Conservation (phyloP, 129 eudicot species). For the Sambucus nigra region DNA sequence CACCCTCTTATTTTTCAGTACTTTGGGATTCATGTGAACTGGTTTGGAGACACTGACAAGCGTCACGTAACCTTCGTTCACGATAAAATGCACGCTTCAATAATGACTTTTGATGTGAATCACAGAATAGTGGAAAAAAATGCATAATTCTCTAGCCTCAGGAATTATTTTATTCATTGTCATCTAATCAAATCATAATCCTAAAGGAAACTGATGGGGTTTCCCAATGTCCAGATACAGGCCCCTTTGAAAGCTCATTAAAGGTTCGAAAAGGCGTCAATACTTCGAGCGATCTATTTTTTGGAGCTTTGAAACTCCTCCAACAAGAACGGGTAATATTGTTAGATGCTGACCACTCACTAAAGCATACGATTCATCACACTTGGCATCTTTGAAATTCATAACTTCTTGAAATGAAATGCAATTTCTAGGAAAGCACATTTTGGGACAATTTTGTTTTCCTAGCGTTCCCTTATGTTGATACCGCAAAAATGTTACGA, state of each 20-base stretch:
- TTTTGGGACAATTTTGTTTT: too few relatives aligned
- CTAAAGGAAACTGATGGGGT: neutral
- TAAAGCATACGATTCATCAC: neutral
- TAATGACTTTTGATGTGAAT: neutral
- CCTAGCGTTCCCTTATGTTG: too few relatives aligned
- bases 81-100: neutral
- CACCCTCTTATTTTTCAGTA: neutral
- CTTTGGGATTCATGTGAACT: constrained; percentile 6
- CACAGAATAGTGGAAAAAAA: neutral
- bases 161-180: too few relatives aligned
- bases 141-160: neutral
- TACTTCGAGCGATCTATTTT: too few relatives aligned
- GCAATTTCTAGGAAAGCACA: too few relatives aligned
- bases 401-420: neutral
- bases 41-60: neutral
- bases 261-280: too few relatives aligned
- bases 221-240: constrained; percentile 3
- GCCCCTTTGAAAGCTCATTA: too few relatives aligned
- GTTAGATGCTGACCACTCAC: neutral
- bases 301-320: too few relatives aligned
- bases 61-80: neutral
- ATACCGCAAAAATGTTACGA: too few relatives aligned
- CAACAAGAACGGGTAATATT: neutral
- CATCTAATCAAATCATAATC: neutral
- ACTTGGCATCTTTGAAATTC: constrained; percentile 4